Evolutionary conservation across 352 stramenopile genomes (phyloP).

Genomic region (Hyaloperonospora arabidopsidis): DNA sequence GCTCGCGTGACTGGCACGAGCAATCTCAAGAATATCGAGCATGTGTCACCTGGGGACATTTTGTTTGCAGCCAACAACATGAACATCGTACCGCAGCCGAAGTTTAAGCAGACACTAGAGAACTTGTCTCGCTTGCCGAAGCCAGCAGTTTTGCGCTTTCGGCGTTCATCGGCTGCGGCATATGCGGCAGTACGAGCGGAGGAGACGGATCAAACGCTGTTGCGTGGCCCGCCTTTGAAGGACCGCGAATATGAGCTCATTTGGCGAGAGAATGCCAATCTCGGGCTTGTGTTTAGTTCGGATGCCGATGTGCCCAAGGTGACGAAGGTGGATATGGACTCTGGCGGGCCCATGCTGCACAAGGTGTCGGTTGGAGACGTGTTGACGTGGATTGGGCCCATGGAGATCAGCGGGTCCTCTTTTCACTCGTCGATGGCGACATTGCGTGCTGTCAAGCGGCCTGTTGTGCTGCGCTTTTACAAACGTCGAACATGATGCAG

Average conservation of each 20-base stretch:
- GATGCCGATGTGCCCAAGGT: slow-evolving; percentile 69
- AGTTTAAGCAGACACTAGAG: slow-evolving; percentile 75
- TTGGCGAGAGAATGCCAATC: slow-evolving; percentile 76
- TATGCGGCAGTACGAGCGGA: slow-evolving; percentile 30
- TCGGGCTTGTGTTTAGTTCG: slow-evolving; percentile 80
- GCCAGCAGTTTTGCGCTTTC: slow-evolving; percentile 58
- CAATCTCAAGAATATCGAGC: slow-evolving; percentile 72
- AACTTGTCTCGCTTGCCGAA: slow-evolving; percentile 66
- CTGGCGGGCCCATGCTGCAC: slow-evolving; percentile 57
- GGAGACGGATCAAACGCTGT: slow-evolving; percentile 40
- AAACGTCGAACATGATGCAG: slow-evolving; percentile 33
- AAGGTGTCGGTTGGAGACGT: slow-evolving; percentile 68
- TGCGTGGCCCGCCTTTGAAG: slow-evolving; percentile 47
- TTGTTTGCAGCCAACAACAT: slow-evolving; percentile 67
- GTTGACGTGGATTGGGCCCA: slow-evolving; percentile 68
- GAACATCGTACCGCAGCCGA: slow-evolving; percentile 60
- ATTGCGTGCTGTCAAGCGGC: slow-evolving; percentile 70
- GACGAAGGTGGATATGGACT: slow-evolving; percentile 78
- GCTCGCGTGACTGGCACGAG: slow-evolving; percentile 64
- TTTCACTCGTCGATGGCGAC: slow-evolving; percentile 85
- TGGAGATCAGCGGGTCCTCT: slow-evolving; percentile 66
- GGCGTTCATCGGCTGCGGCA: slow-evolving; percentile 33
- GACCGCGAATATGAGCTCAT: slow-evolving; percentile 78
- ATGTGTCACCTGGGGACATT: slow-evolving; percentile 59
- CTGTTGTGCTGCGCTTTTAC: slow-evolving; percentile 74